Evolutionary conservation across 768 basidiomycete genomes (phyloP), one percentile per base, ranked within the genome.

Genomic region (Ramaria sp.): DNA sequence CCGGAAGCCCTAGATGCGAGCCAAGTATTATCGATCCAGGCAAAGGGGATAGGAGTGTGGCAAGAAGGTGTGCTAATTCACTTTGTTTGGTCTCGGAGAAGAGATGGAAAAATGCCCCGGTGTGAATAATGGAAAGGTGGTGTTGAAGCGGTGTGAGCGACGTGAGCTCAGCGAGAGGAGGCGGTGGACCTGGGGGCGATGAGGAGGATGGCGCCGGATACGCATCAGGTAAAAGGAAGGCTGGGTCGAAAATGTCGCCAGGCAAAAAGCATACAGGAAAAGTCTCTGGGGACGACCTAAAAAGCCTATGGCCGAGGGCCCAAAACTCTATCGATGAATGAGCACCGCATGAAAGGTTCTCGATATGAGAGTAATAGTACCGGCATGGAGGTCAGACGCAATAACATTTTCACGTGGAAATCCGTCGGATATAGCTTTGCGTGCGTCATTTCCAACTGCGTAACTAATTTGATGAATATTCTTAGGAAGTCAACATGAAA

Each of bases 61-160:
- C 58, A n/a, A 63, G 52, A 30, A 50, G 38, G 33, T 46, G 46
- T 13, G 63, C 60, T 12, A 63, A 42, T 20, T 54, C n/a, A 12
- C 9, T 17, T 50, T 64, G 63, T 19, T 56, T n/a, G 4, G 34
- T 54, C 24, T 61, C 37, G 41, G 41, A 33, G 39, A 64, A 64
- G 53, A 64, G 59, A 49, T 64, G 63, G 60, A 64, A 64, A 52
- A 64, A 64, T 10, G 58, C 27, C 24, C 58, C 59, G 6, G 59
- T 53, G 34, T 63, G 60, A 53, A 64, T 63, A 6, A 51, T 49
- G 45, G 55, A 58, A 30, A 57, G 24, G 48, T 43, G 55, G 22
- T 52, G 43, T n/a, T 59, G 51, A 1, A 63, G 43, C 22, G 49
- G 61, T 19, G 49, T 61, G 7, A 62, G 39, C 17, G 59, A 57